Conservation (phyloP, 2,329 filamentous ascomycete species). For the Alternaria brassicae region DNA sequence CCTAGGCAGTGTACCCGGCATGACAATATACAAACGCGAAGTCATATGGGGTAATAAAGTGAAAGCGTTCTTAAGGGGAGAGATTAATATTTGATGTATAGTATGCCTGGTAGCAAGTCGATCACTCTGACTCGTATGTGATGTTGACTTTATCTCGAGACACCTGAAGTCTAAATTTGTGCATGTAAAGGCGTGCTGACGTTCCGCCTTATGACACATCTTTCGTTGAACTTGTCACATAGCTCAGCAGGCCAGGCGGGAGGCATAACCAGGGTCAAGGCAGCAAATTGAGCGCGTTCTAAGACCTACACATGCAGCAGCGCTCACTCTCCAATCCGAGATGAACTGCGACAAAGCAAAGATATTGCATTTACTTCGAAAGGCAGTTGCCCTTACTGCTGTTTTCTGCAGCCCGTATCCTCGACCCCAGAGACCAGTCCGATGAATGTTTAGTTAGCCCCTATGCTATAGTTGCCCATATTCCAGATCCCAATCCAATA, state of each 20-base stretch:
- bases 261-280: neutral
- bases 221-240: neutral
- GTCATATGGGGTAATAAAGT: conserved; percentile 65
- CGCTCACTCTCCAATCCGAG: neutral
- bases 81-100: conserved; percentile 22
- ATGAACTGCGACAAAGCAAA: neutral
- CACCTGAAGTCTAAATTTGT: neutral
- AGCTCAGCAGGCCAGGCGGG: neutral
- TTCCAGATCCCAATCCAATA: neutral
- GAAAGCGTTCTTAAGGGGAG: conserved; percentile 56
- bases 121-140: neutral
- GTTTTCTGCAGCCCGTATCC: neutral
- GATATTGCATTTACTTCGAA: neutral
- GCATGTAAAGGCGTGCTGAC: neutral
- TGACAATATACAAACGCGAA: conserved; percentile 65
- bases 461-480: neutral
- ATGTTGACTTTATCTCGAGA: neutral
- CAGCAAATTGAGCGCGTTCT: neutral
- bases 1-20: conserved; percentile 63
- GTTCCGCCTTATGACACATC: neutral
- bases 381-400: neutral
- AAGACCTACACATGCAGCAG: neutral
- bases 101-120: neutral
- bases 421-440: neutral
- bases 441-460: neutral